Evolutionary conservation across 2,329 filamentous ascomycete genomes (phyloP), one percentile per base, ranked within the genome.

Genomic region (Amylocarpus encephaloides): DNA sequence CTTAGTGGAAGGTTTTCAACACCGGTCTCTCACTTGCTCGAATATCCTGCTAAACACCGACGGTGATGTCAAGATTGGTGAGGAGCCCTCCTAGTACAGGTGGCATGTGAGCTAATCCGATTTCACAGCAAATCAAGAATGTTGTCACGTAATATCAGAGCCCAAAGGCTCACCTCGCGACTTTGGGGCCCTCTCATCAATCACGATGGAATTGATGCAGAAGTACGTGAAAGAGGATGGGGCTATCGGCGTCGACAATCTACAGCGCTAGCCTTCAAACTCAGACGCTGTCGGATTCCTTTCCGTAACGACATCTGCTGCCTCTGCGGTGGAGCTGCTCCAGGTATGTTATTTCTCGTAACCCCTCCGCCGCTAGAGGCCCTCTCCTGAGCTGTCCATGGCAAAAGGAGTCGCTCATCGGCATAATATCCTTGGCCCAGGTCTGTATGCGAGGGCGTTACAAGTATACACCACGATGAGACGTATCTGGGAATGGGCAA

Each of bases 161-260:
- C 46, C 30, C 46, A 29, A 34, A 39, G 44, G 44, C 45, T 33
- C 40, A 11, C 45, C 38, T 40, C n/a, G 32, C 43, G 36, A 54
- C 43, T 13, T 47, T 26, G 47, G 49, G 29, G 48, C 35, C 41
- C 46, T 51, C 22, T 15, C 34, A 7, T 48, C 15, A 10, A 51
- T 54, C 39, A 57, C 41, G 33, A 54, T 55, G 45, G 41, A 55
- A 42, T 51, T 59, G 48, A 55, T 54, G 48, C 30, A 53, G 39
- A 53, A 67, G 57, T 67, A 67, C 53, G 45, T 56, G 26, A 68
- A 68, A 56, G 61, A 65, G 34, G 59, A 67, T 53, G 56, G 63
- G 34, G 59, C 54, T 50, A 55, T 67, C 46, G 60, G 66, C 16
- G 56, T 69, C 18, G 59, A 67, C 48, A 54, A 69, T 54, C 33